These are phyloP conservation scores for Intubia oerlemansii DNA, from an alignment of 2,329 filamentous ascomycete genomes.

Conservation along the genomic window DNA sequence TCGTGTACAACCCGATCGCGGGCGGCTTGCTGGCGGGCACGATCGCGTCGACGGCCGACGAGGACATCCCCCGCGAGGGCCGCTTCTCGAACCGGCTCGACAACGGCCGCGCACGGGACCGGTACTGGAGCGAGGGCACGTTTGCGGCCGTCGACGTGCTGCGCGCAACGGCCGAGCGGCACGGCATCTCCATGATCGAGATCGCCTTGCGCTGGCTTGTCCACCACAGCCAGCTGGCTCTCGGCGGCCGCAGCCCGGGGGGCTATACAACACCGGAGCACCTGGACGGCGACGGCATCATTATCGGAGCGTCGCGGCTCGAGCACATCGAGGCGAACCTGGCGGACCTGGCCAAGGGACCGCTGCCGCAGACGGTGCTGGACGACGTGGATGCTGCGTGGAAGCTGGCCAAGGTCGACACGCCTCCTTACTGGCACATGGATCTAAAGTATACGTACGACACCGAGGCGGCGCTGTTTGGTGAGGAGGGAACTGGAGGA, in stretches of 20 bases:
- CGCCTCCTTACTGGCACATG: conserved; percentile 30
- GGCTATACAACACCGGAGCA: not conserved
- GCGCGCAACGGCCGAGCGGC: conserved; percentile 38
- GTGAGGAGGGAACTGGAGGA: conserved; percentile 16
- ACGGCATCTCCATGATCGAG: conserved; percentile 44
- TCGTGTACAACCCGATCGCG: conserved; percentile 51
- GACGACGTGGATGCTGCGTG: conserved; percentile 57
- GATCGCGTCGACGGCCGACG: conserved; percentile 10
- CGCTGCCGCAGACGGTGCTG: conserved; percentile 57
- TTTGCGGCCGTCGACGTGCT: conserved; percentile 39
- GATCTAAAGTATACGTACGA: conserved; percentile 48
- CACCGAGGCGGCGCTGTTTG: conserved; percentile 37
- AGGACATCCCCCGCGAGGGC: conserved; percentile 32
- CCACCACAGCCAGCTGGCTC: conserved; percentile 37
- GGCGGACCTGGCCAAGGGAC: conserved; percentile 40
- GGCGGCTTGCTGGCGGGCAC: conserved; percentile 51
- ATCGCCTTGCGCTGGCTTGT: conserved; percentile 45
- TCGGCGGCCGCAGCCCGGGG: no score
- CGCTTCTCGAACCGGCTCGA: conserved; percentile 37
- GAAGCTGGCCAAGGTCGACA: conserved; percentile 39
- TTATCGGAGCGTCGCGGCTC: conserved; percentile 36
- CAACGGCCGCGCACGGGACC: conserved; percentile 22
- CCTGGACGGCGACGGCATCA: conserved; percentile 25
- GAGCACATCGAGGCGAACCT: conserved; percentile 37
- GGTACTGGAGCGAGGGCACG: conserved; percentile 41